phyloP scores from a whole-genome alignment of 2,329 filamentous ascomycete species.

The Paraphoma sp. region DNA sequence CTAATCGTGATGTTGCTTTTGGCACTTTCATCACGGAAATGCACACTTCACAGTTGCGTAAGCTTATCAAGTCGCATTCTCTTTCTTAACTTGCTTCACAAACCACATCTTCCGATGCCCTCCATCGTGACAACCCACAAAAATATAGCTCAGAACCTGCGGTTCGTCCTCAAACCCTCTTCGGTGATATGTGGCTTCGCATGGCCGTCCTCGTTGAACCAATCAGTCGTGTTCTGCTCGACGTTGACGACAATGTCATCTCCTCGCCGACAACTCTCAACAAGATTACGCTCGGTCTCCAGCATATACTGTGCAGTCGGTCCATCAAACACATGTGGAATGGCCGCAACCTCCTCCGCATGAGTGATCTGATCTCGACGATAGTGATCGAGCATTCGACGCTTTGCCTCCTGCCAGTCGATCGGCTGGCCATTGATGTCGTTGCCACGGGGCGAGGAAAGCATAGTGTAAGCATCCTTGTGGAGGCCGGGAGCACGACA shows the following conservation, averaged over 20 bases:
- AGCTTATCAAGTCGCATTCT: too few relatives aligned
- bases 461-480: constrained; percentile 4
- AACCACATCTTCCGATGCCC: too few relatives aligned
- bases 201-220: neutral
- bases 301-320: neutral
- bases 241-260: neutral
- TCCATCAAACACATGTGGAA: neutral
- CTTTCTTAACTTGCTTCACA: too few relatives aligned
- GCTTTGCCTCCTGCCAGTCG: constrained; percentile 2
- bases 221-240: neutral
- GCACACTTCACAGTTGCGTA: too few relatives aligned
- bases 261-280: neutral
- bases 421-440: neutral
- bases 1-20: too few relatives aligned
- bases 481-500: neutral
- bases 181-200: neutral
- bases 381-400: constrained; percentile 1
- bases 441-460: neutral
- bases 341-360: neutral
- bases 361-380: neutral
- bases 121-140: too few relatives aligned
- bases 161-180: neutral
- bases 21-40: too few relatives aligned
- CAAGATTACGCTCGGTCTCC: neutral
- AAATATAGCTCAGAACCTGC: neutral